Evolutionary conservation across 2,329 filamentous ascomycete genomes (phyloP).

Genomic region (Fusarium albidum): DNA sequence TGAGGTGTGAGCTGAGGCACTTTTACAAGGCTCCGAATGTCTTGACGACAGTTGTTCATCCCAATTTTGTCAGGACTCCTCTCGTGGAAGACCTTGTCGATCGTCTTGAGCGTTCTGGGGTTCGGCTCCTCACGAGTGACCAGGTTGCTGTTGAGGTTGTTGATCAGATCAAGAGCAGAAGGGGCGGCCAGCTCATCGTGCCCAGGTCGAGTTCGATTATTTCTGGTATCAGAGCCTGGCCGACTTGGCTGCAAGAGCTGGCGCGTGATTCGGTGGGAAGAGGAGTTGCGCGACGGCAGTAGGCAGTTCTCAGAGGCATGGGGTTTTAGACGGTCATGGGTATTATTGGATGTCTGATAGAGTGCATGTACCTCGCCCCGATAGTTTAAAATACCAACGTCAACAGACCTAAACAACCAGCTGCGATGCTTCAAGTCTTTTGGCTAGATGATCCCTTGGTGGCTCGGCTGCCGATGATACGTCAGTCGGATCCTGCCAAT

Average conservation of each 20-base stretch:
- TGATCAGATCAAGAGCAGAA: constrained; percentile 53
- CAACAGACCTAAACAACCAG: no score
- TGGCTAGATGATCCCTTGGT: no score
- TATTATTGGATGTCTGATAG: no score
- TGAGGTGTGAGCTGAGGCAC: constrained; percentile 63
- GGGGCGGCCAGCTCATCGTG: constrained; percentile 57
- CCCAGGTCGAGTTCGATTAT: constrained; percentile 40
- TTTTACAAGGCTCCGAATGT: constrained; percentile 68
- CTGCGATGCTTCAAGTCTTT: no score
- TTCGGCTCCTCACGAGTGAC: constrained; percentile 44
- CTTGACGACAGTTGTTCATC: constrained; percentile 70
- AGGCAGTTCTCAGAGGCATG: neutral
- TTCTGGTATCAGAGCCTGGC: constrained; percentile 51
- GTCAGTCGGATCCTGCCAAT: no score
- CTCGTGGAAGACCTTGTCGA: constrained; percentile 48
- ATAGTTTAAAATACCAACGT: no score
- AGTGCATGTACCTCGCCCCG: no score
- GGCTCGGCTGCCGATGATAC: no score
- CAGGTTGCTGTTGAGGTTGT: constrained; percentile 53
- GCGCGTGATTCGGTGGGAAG: constrained; percentile 42
- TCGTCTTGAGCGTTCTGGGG: constrained; percentile 39
- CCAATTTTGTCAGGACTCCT: constrained; percentile 60
- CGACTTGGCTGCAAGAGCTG: constrained; percentile 47
- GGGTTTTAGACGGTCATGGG: no score
- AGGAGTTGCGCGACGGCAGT: neutral